Evolutionary conservation across 257 asterid species (phyloP).

Genomic region (Fraxinus pennsylvanica): DNA sequence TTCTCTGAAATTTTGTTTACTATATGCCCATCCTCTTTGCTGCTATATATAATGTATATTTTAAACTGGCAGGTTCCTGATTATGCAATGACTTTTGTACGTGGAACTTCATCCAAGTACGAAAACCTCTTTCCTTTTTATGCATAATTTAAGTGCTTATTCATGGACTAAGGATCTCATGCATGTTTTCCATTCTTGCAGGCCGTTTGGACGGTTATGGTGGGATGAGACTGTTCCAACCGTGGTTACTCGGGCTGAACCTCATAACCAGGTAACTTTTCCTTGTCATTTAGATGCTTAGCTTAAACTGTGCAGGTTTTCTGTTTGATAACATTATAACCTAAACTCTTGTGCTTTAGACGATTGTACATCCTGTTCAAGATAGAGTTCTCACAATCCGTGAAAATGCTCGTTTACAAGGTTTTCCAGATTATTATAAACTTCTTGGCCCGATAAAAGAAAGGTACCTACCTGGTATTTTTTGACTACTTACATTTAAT

Average conservation of each 20-base stretch:
- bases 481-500: background rate
- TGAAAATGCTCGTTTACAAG: slow-evolving; percentile 91
- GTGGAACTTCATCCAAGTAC: slow-evolving; percentile 73
- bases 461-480: slow-evolving; percentile 40
- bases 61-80: slow-evolving; percentile 65
- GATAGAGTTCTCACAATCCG: slow-evolving; percentile 81
- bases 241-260: slow-evolving; percentile 85
- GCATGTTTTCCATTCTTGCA: slow-evolving; percentile 22
- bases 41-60: background rate
- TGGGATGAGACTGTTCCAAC: slow-evolving; percentile 92
- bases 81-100: slow-evolving; percentile 65
- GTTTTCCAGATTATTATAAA: slow-evolving; percentile 77
- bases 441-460: slow-evolving; percentile 74
- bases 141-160: background rate
- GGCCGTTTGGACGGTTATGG: slow-evolving; percentile 96
- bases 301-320: background rate
- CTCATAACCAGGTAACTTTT: slow-evolving; percentile 69
- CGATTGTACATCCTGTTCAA: slow-evolving; percentile 65
- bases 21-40: background rate
- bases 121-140: background rate
- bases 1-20: background rate
- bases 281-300: background rate
- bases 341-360: slow-evolving; percentile 32
- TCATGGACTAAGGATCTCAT: background rate
- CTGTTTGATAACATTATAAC: background rate